Percentiles rank a stretch among this genome's conserved stretches.
phyloP scores from a whole-genome alignment of 2,329 filamentous ascomycete species.

The Teratosphaeria pseudoeucalypti region DNA sequence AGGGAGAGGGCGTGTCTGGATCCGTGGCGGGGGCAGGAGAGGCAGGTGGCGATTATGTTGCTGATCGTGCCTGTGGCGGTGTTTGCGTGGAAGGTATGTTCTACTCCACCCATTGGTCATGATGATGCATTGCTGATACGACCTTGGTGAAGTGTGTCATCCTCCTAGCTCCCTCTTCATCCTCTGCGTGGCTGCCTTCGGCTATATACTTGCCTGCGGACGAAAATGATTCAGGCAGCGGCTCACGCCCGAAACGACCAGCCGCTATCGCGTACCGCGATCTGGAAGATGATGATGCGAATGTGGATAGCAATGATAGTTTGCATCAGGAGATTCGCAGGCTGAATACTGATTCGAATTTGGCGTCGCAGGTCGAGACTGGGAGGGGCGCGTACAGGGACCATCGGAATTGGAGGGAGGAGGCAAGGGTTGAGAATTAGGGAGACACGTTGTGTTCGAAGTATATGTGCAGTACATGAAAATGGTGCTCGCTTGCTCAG shows the following conservation, averaged over 20 bases:
- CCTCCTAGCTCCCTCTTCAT: slow-evolving; percentile 15
- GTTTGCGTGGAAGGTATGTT: slow-evolving; percentile 46
- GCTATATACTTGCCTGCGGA: slow-evolving; percentile 17
- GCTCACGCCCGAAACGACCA: slow-evolving; percentile 3
- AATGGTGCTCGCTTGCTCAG: neutral
- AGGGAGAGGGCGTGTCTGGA: slow-evolving; percentile 40
- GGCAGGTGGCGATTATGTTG: slow-evolving; percentile 44
- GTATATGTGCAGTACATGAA: too few relatives aligned
- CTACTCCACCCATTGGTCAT: neutral
- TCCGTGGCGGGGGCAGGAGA: slow-evolving; percentile 48
- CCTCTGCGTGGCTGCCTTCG: slow-evolving; percentile 21
- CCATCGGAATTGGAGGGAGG: slow-evolving; percentile 2
- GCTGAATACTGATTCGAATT: slow-evolving; percentile 22
- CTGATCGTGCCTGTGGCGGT: slow-evolving; percentile 45
- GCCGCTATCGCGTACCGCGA: slow-evolving; percentile 17
- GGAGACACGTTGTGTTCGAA: neutral
- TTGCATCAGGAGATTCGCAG: slow-evolving; percentile 17
- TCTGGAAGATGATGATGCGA: slow-evolving; percentile 13
- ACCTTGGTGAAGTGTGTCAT: slow-evolving; percentile 15
- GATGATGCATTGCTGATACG: neutral
- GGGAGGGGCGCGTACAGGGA: slow-evolving; percentile 8
- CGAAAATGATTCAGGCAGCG: neutral
- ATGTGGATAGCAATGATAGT: slow-evolving; percentile 17
- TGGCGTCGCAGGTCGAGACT: slow-evolving; percentile 19
- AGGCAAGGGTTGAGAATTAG: neutral